Evolutionary conservation across 371 early-diverging fungal genomes (phyloP).

Genomic region (Rhizopus delemar): DNA sequence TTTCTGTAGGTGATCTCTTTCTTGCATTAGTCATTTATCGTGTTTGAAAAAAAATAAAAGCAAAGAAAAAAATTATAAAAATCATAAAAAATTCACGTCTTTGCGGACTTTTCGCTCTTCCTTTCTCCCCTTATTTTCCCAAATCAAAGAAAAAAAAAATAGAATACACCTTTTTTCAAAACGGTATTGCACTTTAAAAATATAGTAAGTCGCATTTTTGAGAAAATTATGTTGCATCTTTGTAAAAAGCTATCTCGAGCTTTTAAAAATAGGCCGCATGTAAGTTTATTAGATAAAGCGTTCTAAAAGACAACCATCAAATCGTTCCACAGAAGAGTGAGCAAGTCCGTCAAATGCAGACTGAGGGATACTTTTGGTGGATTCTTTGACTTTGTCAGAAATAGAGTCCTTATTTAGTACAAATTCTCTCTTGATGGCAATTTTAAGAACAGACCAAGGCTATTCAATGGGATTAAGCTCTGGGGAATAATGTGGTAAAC

Average conservation of each 20-base stretch:
- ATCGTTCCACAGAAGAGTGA: too few relatives aligned
- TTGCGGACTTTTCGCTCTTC: too few relatives aligned
- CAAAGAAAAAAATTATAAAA: slow-evolving; percentile 1
- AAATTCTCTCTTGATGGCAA: slow-evolving; percentile 8
- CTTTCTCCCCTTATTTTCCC: too few relatives aligned
- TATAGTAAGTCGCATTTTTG: too few relatives aligned
- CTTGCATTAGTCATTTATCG: slow-evolving; percentile 1
- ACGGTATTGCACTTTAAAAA: too few relatives aligned
- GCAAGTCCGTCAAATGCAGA: too few relatives aligned
- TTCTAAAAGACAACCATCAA: too few relatives aligned
- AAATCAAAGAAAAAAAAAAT: neutral
- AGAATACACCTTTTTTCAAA: neutral
- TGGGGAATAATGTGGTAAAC: slow-evolving; percentile 9
- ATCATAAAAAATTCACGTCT: neutral
- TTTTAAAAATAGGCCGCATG: too few relatives aligned
- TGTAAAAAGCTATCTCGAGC: too few relatives aligned
- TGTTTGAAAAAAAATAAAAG: neutral
- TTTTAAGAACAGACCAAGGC: slow-evolving; percentile 19
- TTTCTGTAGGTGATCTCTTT: slow-evolving; percentile 9
- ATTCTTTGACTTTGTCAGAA: slow-evolving; percentile 8
- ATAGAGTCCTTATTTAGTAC: slow-evolving; percentile 8
- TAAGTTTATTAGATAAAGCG: too few relatives aligned
- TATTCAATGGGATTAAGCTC: slow-evolving; percentile 18
- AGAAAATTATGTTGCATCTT: too few relatives aligned
- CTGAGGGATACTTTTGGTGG: neutral